Evolutionary conservation across 202 grass and related monocot genomes (phyloP), one percentile per base, ranked within the genome.

Genomic region (Zoysia matrella): DNA sequence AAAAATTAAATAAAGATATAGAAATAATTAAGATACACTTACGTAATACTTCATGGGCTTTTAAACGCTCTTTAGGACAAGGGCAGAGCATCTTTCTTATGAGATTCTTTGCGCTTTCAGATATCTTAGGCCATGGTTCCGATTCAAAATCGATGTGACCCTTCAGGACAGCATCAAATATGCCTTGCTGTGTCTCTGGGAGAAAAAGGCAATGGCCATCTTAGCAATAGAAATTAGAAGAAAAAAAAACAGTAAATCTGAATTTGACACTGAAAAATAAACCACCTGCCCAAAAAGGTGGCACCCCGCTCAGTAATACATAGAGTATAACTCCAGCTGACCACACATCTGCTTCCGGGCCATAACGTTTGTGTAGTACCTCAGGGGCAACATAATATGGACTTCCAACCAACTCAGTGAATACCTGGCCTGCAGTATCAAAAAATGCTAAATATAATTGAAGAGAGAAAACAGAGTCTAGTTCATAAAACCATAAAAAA

Each of bases 361-460:
- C 96, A 74, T 91, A 99, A 18, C 84, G 80, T 82, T 94, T 99
- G 77, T 87, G 72, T 11, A 99, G 69, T 82, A 99, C 96, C 82
- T 99, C 96, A 82, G 96, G 96, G 78, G 96, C 96, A 83, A 99
- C 65, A 79, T 99, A 99, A 69, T 88, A 94, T 52, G 96, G 96
- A 63, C 96, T 99, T 78, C 96, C 96, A 79, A 99, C 96, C 63
- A 99, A 68, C 81, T 99, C 96, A 46, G 91, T 90, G 83, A 99
- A 99, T 89, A 92, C 49, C 82, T 96, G 85, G 13, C 81, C 96
- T 99, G 91, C 54, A 60, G 64, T 85, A 72, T 84, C 64, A 1
- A 60, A 77, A 52, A 69, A 30, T 6, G 1, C 51, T 66, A 68
- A 79, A 46, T 66, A 65, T 47, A 70, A 12, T 45, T 73, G 16